Conservation (phyloP, 257 asterid species). For the Agastache rugosa region DNA sequence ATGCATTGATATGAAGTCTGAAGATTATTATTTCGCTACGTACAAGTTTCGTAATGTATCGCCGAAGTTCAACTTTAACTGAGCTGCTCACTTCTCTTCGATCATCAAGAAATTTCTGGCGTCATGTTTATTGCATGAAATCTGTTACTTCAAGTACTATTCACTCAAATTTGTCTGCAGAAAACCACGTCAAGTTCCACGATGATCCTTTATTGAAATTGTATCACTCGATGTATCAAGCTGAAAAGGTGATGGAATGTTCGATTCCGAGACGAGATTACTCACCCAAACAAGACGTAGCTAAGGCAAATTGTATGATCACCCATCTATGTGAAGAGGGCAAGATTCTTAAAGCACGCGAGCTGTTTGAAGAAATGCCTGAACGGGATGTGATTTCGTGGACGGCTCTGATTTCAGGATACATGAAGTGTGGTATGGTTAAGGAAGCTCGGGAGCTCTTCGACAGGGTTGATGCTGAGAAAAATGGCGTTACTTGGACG, state of each 20-base stretch:
- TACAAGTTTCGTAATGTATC: neutral
- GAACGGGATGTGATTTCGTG: conserved; percentile 73
- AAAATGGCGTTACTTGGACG: conserved; percentile 65
- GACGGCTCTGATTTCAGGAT: conserved; percentile 73
- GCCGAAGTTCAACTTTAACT: conserved; percentile 6
- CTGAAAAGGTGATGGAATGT: neutral
- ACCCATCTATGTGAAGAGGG: conserved; percentile 50
- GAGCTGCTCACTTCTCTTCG: conserved; percentile 30
- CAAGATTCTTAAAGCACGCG: conserved; percentile 51
- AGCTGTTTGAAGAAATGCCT: conserved; percentile 65
- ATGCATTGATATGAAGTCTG: conserved; percentile 52
- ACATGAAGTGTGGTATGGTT: conserved; percentile 55
- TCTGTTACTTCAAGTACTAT: neutral
- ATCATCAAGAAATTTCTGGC: conserved; percentile 29
- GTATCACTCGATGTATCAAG: conserved; percentile 37
- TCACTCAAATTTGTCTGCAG: neutral
- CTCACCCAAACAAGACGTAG: conserved; percentile 46
- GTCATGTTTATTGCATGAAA: conserved; percentile 28
- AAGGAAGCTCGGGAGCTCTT: conserved; percentile 58
- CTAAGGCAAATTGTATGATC: conserved; percentile 53
- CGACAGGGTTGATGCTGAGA: conserved; percentile 57
- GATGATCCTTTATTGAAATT: conserved; percentile 17
- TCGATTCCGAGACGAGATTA: conserved; percentile 48
- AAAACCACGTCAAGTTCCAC: conserved; percentile 21
- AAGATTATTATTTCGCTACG: conserved; percentile 37